Evolutionary conservation across 2,329 filamentous ascomycete species (phyloP).

Genomic region (Fusarium sp.): DNA sequence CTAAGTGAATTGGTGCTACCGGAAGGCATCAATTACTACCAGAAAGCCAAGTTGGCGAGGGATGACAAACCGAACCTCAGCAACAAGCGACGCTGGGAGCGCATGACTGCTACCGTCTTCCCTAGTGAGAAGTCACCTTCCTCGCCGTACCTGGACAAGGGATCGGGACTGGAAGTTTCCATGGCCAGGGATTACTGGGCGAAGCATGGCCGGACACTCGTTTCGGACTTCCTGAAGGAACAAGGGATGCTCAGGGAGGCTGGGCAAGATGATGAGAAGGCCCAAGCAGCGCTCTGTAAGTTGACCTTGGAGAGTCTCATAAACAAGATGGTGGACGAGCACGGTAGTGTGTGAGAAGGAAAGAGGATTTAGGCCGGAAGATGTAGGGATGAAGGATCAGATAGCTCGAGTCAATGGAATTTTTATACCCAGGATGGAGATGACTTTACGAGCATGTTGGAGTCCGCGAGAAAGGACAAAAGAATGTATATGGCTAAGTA

Average conservation of each 20-base stretch:
- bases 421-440: not conserved
- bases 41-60: not conserved
- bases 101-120: not conserved
- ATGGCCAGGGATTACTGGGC: not conserved
- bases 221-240: not conserved
- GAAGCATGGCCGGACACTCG: not conserved
- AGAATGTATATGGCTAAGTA: not conserved
- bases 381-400: not conserved
- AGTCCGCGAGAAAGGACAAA: not conserved
- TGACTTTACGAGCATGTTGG: not conserved
- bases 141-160: not conserved
- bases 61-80: not conserved
- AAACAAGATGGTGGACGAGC: not conserved
- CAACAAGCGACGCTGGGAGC: not conserved
- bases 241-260: not conserved
- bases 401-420: not conserved
- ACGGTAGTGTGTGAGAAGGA: not conserved
- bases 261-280: not conserved
- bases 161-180: not conserved
- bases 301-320: not conserved
- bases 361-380: too few species aligned
- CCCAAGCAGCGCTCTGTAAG: not conserved
- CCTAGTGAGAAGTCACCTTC: not conserved
- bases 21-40: not conserved
- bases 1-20: not conserved